Evolutionary conservation across 1,139 yeast species (phyloP).

Genomic region (Yamadazyma mexicana): DNA sequence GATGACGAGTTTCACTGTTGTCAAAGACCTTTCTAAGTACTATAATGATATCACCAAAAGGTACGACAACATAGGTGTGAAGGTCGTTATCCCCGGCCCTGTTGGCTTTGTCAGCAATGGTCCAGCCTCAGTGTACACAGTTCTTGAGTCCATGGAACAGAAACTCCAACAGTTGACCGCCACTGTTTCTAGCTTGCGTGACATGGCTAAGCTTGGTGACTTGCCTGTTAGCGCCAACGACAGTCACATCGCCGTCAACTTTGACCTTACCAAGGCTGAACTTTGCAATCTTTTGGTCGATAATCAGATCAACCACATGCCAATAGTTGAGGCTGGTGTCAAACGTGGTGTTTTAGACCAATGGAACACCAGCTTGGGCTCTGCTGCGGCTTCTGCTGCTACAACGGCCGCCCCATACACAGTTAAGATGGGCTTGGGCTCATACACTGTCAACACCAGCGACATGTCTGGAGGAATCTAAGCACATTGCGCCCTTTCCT

Average conservation of each 20-base stretch:
- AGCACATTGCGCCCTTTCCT: neutral
- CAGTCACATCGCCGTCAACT: slow-evolving; percentile 6
- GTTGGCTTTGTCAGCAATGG: neutral
- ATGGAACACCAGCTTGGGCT: neutral
- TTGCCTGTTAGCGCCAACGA: slow-evolving; percentile 7
- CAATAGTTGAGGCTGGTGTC: slow-evolving; percentile 5
- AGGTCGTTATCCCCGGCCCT: slow-evolving; percentile 7
- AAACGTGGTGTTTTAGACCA: neutral
- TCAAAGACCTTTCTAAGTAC: slow-evolving; percentile 11
- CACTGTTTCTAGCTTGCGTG: slow-evolving; percentile 2
- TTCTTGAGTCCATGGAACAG: slow-evolving; percentile 5
- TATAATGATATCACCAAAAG: slow-evolving; percentile 9
- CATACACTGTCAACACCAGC: slow-evolving; percentile 5
- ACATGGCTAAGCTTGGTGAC: slow-evolving; percentile 12
- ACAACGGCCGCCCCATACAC: neutral
- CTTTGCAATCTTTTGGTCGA: slow-evolving; percentile 10
- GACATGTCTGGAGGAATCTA: slow-evolving; percentile 6
- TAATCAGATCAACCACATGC: slow-evolving; percentile 8
- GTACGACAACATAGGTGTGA: slow-evolving; percentile 12
- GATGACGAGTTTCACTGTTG: slow-evolving; percentile 8
- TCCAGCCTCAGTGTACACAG: slow-evolving; percentile 1
- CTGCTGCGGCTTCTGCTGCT: neutral
- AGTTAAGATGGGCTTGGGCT: slow-evolving; percentile 5
- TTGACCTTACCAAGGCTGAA: slow-evolving; percentile 10
- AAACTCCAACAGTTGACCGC: slow-evolving; percentile 6